Percentiles rank a stretch among this genome's conserved stretches.
Evolutionary conservation across 1,284 basidiomycete species (phyloP).

Genomic region (Rhodotorula mucilaginosa): DNA sequence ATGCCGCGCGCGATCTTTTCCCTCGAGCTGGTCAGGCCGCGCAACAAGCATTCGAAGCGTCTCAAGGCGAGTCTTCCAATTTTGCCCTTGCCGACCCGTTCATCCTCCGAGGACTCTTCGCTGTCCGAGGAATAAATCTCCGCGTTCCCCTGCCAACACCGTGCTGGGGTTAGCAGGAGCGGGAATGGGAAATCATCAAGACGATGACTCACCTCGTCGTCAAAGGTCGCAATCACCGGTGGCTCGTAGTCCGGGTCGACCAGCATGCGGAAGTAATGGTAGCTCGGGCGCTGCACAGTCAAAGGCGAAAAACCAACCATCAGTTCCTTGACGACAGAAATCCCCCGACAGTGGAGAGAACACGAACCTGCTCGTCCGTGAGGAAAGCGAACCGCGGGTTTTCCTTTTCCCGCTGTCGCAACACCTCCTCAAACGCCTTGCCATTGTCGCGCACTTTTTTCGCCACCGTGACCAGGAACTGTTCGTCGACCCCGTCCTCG

Average conservation of each 20-base stretch:
- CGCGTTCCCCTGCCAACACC: constrained; percentile 68
- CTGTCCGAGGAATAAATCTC: constrained; percentile 93
- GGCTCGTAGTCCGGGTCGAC: constrained; percentile 63
- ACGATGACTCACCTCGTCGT: constrained; percentile 67
- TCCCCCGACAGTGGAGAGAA: background rate
- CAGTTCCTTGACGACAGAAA: background rate
- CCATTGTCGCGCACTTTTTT: constrained; percentile 79
- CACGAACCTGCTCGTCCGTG: constrained; percentile 62
- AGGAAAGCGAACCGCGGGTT: constrained; percentile 83
- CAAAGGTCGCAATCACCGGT: constrained; percentile 65
- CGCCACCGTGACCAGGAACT: constrained; percentile 80
- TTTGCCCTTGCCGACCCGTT: constrained; percentile 52
- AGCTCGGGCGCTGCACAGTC: constrained; percentile 64
- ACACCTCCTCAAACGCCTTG: constrained; percentile 66
- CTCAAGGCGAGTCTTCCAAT: constrained; percentile 73
- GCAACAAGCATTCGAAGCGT: constrained; percentile 84
- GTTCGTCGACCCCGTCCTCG: constrained; percentile 66
- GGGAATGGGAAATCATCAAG: too few species aligned
- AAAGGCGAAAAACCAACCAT: background rate
- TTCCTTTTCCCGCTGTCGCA: constrained; percentile 70
- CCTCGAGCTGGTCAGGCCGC: constrained; percentile 76
- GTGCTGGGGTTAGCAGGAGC: too few species aligned
- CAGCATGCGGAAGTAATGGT: constrained; percentile 75
- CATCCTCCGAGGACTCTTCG: constrained; percentile 86
- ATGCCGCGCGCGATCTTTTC: constrained; percentile 91